Conservation (phyloP, 2,329 filamentous ascomycete species). For the Calonectria naviculata region DNA sequence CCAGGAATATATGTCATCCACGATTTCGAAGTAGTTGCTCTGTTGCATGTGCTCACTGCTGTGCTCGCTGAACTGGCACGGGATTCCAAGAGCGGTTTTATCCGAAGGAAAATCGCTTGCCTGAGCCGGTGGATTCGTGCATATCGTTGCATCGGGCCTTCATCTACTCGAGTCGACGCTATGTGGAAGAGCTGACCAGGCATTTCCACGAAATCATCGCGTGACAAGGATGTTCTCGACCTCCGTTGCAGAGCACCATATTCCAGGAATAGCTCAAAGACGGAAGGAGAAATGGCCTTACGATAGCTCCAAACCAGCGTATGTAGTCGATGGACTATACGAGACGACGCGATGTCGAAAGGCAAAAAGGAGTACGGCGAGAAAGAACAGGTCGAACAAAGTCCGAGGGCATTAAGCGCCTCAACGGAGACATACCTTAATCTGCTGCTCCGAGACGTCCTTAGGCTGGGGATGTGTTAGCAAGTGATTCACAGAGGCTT, state of each 20-base stretch:
- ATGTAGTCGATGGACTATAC: slow-evolving; percentile 30
- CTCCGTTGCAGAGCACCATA: slow-evolving; percentile 53
- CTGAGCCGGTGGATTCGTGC: slow-evolving; percentile 31
- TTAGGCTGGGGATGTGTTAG: slow-evolving; percentile 79
- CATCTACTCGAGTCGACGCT: slow-evolving; percentile 40
- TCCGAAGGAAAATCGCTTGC: slow-evolving; percentile 39
- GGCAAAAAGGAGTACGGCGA: slow-evolving; percentile 51
- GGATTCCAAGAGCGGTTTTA: slow-evolving; percentile 38
- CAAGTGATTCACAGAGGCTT: background rate
- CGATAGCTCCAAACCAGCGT: slow-evolving; percentile 38
- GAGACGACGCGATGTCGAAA: slow-evolving; percentile 40
- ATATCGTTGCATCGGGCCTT: slow-evolving; percentile 35
- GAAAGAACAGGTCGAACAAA: slow-evolving; percentile 72
- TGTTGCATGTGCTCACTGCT: slow-evolving; percentile 60
- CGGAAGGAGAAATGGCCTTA: slow-evolving; percentile 46
- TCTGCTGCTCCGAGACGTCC: slow-evolving; percentile 96
- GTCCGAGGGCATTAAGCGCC: slow-evolving; percentile 74
- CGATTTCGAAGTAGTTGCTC: slow-evolving; percentile 22
- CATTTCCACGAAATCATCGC: slow-evolving; percentile 55
- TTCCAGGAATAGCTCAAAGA: slow-evolving; percentile 43
- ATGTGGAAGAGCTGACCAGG: slow-evolving; percentile 63
- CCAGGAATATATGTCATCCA: slow-evolving; percentile 10
- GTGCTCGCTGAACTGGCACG: slow-evolving; percentile 55
- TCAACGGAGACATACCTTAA: slow-evolving; percentile 99
- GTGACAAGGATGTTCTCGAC: slow-evolving; percentile 70